Evolutionary conservation across 805 yeast genomes (phyloP).

Genomic region (Yamadazyma endophytica): DNA sequence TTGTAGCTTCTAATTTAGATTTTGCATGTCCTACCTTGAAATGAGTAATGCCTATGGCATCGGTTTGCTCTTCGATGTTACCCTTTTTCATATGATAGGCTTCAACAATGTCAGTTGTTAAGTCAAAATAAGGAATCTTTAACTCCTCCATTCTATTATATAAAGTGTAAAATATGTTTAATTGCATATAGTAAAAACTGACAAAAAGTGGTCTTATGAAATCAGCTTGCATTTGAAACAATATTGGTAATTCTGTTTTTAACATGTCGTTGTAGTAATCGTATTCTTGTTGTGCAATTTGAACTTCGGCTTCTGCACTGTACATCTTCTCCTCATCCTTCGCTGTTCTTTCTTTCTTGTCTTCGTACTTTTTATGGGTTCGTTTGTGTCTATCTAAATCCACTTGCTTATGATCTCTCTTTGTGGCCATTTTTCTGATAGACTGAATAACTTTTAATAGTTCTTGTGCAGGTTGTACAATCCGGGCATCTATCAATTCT

Average conservation of each 20-base stretch:
- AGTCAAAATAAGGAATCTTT: constrained; percentile 94
- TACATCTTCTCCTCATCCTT: constrained; percentile 92
- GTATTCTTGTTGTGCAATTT: constrained; percentile 90
- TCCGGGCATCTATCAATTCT: constrained; percentile 84
- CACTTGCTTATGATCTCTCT: constrained; percentile 91
- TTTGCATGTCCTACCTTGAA: constrained; percentile 88
- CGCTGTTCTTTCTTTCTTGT: constrained; percentile 74
- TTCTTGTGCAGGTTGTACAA: constrained; percentile 90
- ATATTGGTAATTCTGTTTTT: constrained; percentile 81
- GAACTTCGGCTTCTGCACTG: constrained; percentile 83
- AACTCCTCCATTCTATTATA: constrained; percentile 90
- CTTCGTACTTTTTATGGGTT: constrained; percentile 66
- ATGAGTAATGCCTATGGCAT: constrained; percentile 83
- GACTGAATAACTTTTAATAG: constrained; percentile 73
- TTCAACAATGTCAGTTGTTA: constrained; percentile 77
- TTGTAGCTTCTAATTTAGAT: constrained; percentile 76
- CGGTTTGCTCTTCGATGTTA: constrained; percentile 83
- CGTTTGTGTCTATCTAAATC: constrained; percentile 86
- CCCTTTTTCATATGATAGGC: constrained; percentile 82
- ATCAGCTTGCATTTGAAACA: constrained; percentile 85
- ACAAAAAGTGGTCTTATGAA: constrained; percentile 92
- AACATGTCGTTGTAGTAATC: constrained; percentile 95
- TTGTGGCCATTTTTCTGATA: constrained; percentile 90
- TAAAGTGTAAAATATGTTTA: constrained; percentile 91
- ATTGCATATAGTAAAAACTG: constrained; percentile 94